Base-by-base conservation (phyloP, 2,329 filamentous ascomycete genomes). In the Ophiosphaerella herpotricha region DNA sequence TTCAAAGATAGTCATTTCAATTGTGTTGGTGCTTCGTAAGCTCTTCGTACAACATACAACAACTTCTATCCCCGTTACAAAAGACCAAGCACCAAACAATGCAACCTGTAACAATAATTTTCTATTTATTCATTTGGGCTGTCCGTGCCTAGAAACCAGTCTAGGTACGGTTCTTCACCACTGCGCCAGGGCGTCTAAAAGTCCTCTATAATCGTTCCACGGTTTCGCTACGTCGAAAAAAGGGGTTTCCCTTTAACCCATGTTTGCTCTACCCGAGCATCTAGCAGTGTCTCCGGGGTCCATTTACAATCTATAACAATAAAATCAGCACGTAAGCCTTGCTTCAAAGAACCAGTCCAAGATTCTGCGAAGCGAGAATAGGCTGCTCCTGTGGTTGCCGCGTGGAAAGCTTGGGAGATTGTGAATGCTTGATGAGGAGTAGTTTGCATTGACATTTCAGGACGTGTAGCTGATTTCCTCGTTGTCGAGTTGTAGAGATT, bases 401-500 rank as follows among this genome's bases (percentile, higher is more conserved):
- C 82, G 0, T 75, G 75, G 2, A 84, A 66, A 0, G 80, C 78
- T 57, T 82, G 77, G 35, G 75, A 77, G 21, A 85, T 68, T 1
- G 76, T 75, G 55, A 80, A 81, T 18, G 80, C 71, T 3, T 73
- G 71, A 54, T 83, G 83, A 0, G 81, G 40, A 29, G 38, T 51
- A n/a, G 48, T 54, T 6, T 39, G 32, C 18, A 32, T 42, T 21
- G 29, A 36, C 74, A 52, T 49, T 45, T 63, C 68, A 0, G 75
- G 77, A 23, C 37, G 26, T 23, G 44, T 51, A 4, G 79, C 80
- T 1, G 81, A 83, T 18, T 71, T 71, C 33, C 83, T 69, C 16
- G 80, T 85, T 1, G 81, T 80, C 0, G 80, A 82, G 5, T 81
- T 76, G 60, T 84, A 84, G 5, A 83, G 57, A 48, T 85, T 85